Evolutionary conservation across 768 basidiomycete genomes (phyloP).

Genomic region (Lepiota brunneoincarnata): DNA sequence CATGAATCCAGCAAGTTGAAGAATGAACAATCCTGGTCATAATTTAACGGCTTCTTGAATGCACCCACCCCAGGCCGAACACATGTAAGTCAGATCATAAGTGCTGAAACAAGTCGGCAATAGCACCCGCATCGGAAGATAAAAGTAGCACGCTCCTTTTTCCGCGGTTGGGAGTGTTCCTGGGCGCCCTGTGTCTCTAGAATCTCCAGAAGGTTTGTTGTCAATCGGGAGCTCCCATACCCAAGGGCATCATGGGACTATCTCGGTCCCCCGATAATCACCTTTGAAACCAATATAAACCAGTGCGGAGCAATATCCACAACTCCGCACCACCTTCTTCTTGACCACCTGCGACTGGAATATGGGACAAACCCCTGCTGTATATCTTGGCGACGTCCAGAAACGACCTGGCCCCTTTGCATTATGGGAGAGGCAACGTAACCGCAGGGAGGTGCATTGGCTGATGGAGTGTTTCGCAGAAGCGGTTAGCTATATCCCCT

Average conservation of each 20-base stretch:
- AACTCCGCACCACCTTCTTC: neutral
- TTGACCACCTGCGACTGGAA: neutral
- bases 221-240: neutral
- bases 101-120: neutral
- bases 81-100: neutral
- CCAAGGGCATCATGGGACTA: constrained; percentile 9
- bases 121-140: constrained; percentile 5
- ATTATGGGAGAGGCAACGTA: constrained; percentile 49
- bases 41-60: neutral
- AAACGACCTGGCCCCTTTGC: constrained; percentile 36
- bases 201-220: constrained; percentile 3
- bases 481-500: constrained; percentile 33
- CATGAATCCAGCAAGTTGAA: too few relatives aligned
- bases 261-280: neutral
- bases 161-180: neutral
- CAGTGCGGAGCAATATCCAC: neutral
- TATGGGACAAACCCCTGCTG: constrained; percentile 18
- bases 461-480: constrained; percentile 61
- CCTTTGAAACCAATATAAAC: neutral
- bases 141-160: neutral
- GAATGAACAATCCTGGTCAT: too few relatives aligned
- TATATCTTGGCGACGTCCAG: constrained; percentile 42
- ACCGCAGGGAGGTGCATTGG: constrained; percentile 44
- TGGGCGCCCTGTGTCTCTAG: neutral
- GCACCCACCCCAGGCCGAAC: neutral